Evolutionary conservation across 2,329 filamentous ascomycete species (phyloP), one percentile per base, ranked within the genome.

Genomic region (Fusarium siculi): DNA sequence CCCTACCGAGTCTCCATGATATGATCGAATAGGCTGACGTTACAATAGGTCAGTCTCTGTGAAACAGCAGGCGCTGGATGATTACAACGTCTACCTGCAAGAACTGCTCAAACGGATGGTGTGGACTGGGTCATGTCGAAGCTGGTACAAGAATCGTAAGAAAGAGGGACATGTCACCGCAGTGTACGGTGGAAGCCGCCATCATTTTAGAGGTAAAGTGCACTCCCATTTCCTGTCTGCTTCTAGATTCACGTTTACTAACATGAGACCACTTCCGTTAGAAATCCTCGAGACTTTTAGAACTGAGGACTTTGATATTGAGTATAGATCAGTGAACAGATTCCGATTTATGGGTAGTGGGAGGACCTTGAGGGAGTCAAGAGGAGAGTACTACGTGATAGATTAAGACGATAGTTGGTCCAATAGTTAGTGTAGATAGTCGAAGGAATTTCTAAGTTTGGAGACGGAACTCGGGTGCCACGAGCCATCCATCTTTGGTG

Each of bases 1-100:
- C 1, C 1, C 3, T 30, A 3, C 28, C 28, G 28, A 30, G 28
- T 30, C 28, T 30, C 3, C 28, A 30, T 30, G 28, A 63, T 28
- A 23, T 28, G 39, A n/a, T 25, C 1, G 9, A 2, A 4, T 21
- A 7, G 0, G 7, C 28, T 42, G 37, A 39, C 21, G 1, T 12
- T 42, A 5, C 4, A 7, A 12, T 9, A 63, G 60, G 9, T 63
- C 53, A 23, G 36, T 60, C 1, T 50, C 32, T n/a, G 63, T 73
- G 8, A 42, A 40, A 3, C 36, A 60, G 10, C 30, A 36, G 4
- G 64, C 53, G 2, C 28, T 70, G 11, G 57, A 56, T n/a, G 64
- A 73, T 4, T 68, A 63, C 39, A 73, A 71, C 34, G 25, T 28
- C 2, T 73, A 64, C 23, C 19, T 42, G 6, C 55, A 68, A 55